Base-by-base conservation (phyloP, 176 grass and related monocot genomes). In the Juncus effusus region DNA sequence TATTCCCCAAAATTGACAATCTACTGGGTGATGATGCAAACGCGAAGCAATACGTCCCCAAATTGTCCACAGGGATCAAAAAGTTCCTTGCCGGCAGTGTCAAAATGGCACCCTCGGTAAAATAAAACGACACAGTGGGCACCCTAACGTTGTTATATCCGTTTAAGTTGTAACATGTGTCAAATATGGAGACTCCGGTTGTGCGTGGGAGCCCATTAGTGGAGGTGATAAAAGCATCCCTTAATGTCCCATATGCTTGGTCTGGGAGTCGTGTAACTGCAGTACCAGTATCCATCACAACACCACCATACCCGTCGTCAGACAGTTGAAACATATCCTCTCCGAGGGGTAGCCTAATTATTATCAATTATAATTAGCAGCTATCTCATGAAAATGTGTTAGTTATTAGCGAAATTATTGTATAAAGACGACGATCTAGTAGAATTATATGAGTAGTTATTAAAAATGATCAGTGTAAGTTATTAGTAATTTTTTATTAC, bases 221-320 rank as follows among this genome's bases (percentile, higher is more conserved):
- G 19, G 63, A 79, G 7, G 2, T 3, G 19, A 55, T 56, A 73
- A 97, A 97, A 38, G 82, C 80, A 70, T 84, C 82, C 0, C 88
- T 67, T 56, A 97, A 82, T 19, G 80, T 79, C 2, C 42, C 63
- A 59, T 97, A 97, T 36, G 93, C 93, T 42, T 77, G 54, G 3
- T 9, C 5, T 2, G 85, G 88, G 5, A 92, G 82, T 9, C 88
- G 64, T 9, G 88, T 89, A 15, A 92, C 80, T 3, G 88, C 85
- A n/a, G 93, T 97, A 40, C 88, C 88, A 16, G 88, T 97, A 87
- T 97, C 93, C 93, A 97, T 80, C 12, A 97, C 88, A 13, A 89
- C 75, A 13, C 88, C 93, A 12, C 93, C 93, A 13, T 52, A 73
- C 12, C 85, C 93, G 54, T 92, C 85, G 3, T 86, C 93, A 8